A percentile compares a stretch with the other conserved stretches of the same genome.
phyloP scores from a whole-genome alignment of 1,284 basidiomycete genomes.

The Naganishia sp. region DNA sequence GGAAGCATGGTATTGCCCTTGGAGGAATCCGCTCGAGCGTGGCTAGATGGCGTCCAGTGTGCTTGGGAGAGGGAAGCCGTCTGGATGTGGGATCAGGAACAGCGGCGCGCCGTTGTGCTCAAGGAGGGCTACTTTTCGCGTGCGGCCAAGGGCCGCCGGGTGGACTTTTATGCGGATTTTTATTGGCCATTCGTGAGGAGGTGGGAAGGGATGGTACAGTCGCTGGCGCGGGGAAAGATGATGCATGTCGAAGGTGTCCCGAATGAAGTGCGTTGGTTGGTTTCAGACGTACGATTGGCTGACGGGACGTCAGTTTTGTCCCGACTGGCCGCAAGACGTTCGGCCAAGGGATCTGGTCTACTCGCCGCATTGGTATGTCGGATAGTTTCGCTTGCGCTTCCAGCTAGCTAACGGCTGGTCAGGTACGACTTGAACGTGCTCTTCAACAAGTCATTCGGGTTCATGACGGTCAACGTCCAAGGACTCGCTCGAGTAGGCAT shows the following conservation, averaged over 20 bases:
- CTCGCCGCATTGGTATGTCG: slow-evolving; percentile 79
- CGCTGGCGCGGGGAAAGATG: slow-evolving; percentile 60
- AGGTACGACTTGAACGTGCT: slow-evolving; percentile 88
- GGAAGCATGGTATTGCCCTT: not conserved
- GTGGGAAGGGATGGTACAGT: slow-evolving; percentile 68
- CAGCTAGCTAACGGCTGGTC: slow-evolving; percentile 2
- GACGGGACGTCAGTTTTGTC: slow-evolving; percentile 64
- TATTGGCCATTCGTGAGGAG: slow-evolving; percentile 77
- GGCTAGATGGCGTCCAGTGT: slow-evolving; percentile 56
- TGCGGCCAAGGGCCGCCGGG: slow-evolving; percentile 64
- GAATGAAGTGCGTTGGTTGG: slow-evolving; percentile 67
- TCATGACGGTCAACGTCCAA: slow-evolving; percentile 86
- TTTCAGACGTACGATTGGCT: not conserved
- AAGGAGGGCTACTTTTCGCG: slow-evolving; percentile 83
- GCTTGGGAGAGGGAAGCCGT: slow-evolving; percentile 90
- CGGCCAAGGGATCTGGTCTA: slow-evolving; percentile 76
- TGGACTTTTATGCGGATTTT: slow-evolving; percentile 81
- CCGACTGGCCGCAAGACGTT: slow-evolving; percentile 67
- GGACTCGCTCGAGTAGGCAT: slow-evolving; percentile 53
- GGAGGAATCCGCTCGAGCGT: slow-evolving; percentile 27
- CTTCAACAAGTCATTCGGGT: slow-evolving; percentile 76
- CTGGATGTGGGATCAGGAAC: slow-evolving; percentile 81
- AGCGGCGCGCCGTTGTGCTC: slow-evolving; percentile 71
- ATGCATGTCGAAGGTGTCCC: slow-evolving; percentile 81
- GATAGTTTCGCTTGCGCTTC: not conserved